These are phyloP conservation scores for Limtongozyma cylindracea DNA, from an alignment of 805 yeast genomes.

Conservation along the genomic window DNA sequence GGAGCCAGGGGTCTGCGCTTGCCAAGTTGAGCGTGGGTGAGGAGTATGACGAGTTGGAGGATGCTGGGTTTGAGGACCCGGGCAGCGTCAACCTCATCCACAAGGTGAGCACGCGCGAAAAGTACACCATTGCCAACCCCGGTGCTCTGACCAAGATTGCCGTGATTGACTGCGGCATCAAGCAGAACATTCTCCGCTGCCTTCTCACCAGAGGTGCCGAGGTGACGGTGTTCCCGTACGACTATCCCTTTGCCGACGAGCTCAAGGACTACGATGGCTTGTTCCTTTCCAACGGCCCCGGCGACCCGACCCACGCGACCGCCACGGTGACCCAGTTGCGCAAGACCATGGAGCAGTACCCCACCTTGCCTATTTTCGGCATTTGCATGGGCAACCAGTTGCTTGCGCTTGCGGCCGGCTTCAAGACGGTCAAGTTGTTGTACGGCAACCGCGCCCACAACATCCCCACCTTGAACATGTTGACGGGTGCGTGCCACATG, in stretches of 20 bases:
- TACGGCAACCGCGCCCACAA: slow-evolving; percentile 99
- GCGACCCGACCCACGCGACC: slow-evolving; percentile 86
- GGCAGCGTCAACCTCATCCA: slow-evolving; percentile 75
- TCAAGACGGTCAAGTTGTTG: slow-evolving; percentile 74
- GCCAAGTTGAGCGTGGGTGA: slow-evolving; percentile 81
- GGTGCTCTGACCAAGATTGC: slow-evolving; percentile 40
- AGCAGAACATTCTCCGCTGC: slow-evolving; percentile 89
- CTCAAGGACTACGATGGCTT: slow-evolving; percentile 88
- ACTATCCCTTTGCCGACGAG: slow-evolving; percentile 77
- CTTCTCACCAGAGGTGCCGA: slow-evolving; percentile 89
- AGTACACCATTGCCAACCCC: slow-evolving; percentile 64
- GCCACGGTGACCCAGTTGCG: slow-evolving; percentile 52
- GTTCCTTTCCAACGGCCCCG: slow-evolving; percentile 91
- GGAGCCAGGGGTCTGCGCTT: slow-evolving; percentile 90
- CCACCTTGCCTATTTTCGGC: slow-evolving; percentile 78
- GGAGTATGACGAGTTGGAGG: slow-evolving; percentile 78
- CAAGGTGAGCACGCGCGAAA: slow-evolving; percentile 85
- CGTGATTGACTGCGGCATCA: slow-evolving; percentile 93
- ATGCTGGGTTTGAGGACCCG: slow-evolving; percentile 79
- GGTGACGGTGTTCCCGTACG: slow-evolving; percentile 88
- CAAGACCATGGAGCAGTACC: slow-evolving; percentile 35
- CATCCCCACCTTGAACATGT: slow-evolving; percentile 80
- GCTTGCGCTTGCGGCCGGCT: slow-evolving; percentile 87
- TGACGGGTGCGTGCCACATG: slow-evolving; percentile 86
- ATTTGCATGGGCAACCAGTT: slow-evolving; percentile 96